A percentile compares a stretch with the other conserved stretches of the same genome.
Conservation (phyloP, 139 green algal genomes). For the Pleodorina starrii region DNA sequence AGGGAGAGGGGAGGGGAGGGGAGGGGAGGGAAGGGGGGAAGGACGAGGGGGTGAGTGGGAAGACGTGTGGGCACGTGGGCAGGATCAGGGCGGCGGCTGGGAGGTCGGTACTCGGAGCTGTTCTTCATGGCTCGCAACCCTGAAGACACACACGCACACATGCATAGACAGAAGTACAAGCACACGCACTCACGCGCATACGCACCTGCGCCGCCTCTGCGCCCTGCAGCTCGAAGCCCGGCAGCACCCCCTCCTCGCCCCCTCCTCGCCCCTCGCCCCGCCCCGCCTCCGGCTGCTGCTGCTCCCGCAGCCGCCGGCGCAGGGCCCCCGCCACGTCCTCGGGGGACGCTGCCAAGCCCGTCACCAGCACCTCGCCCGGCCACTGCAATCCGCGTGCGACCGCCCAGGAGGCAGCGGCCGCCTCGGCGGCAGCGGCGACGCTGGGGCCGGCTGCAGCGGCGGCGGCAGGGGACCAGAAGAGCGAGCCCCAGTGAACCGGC, state of each 20-base stretch:
- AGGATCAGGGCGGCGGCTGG: not conserved
- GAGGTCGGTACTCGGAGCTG: too few species aligned
- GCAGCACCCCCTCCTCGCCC: not conserved
- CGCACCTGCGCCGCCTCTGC: not conserved
- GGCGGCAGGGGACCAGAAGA: too few species aligned
- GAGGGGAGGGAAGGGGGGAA: too few species aligned
- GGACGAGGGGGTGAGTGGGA: too few species aligned
- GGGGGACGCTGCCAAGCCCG: not conserved
- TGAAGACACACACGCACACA: too few species aligned
- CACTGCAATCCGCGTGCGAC: not conserved
- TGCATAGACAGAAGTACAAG: too few species aligned
- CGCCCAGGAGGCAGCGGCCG: not conserved
- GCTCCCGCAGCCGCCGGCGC: not conserved
- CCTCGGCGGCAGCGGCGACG: not conserved
- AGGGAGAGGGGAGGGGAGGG: not conserved
- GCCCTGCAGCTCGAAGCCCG: not conserved
- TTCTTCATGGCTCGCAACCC: too few species aligned
- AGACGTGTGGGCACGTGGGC: not conserved
- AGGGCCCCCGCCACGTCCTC: not conserved
- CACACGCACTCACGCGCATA: too few species aligned
- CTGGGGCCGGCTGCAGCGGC: not conserved
- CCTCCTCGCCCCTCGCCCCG: not conserved
- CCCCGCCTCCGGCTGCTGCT: not conserved
- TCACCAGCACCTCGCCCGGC: conserved; percentile 15
- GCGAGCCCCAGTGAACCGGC: too few species aligned